A percentile compares a stretch with the other conserved stretches of the same genome.
These are phyloP conservation scores for Thamnidium elegans DNA, from an alignment of 192 early-diverging fungal genomes.

Conservation along the genomic window DNA sequence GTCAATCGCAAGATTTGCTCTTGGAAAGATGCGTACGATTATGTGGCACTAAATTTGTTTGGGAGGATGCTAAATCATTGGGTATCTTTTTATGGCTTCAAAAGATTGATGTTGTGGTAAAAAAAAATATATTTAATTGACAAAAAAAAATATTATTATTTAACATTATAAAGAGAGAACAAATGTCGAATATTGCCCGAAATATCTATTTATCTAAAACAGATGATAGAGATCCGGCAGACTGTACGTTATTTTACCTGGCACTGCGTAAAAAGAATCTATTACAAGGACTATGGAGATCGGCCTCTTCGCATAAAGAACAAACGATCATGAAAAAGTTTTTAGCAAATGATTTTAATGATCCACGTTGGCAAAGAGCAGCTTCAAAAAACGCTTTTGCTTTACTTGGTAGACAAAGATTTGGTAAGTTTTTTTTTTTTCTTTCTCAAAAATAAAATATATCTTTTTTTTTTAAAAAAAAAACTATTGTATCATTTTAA, in stretches of 20 bases:
- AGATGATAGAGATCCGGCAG: conserved; percentile 76
- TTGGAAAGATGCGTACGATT: conserved; percentile 56
- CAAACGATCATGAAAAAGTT: conserved; percentile 88
- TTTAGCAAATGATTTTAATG: conserved; percentile 87
- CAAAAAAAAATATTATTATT: background rate
- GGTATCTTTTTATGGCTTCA: conserved; percentile 88
- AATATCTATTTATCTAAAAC: conserved; percentile 77
- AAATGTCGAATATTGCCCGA: conserved; percentile 85
- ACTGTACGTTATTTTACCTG: conserved; percentile 86
- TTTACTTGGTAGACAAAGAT: conserved; percentile 91
- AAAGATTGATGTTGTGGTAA: conserved; percentile 68
- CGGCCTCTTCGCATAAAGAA: conserved; percentile 78
- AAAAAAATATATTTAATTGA: too few species aligned
- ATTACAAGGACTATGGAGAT: conserved; percentile 86
- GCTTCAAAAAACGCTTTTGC: conserved; percentile 99
- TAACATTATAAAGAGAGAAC: conserved; percentile 40
- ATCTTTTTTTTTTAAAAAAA: background rate
- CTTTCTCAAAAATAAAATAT: background rate
- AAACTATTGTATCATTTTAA: background rate
- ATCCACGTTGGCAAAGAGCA: conserved; percentile 87
- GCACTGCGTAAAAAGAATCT: conserved; percentile 89
- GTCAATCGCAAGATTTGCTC: conserved; percentile 82
- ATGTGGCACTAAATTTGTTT: conserved; percentile 63
- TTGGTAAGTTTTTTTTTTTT: conserved; percentile 47
- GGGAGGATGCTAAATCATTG: conserved; percentile 77